Evolutionary conservation across 768 basidiomycete species (phyloP).

Genomic region (Epithele typhae): DNA sequence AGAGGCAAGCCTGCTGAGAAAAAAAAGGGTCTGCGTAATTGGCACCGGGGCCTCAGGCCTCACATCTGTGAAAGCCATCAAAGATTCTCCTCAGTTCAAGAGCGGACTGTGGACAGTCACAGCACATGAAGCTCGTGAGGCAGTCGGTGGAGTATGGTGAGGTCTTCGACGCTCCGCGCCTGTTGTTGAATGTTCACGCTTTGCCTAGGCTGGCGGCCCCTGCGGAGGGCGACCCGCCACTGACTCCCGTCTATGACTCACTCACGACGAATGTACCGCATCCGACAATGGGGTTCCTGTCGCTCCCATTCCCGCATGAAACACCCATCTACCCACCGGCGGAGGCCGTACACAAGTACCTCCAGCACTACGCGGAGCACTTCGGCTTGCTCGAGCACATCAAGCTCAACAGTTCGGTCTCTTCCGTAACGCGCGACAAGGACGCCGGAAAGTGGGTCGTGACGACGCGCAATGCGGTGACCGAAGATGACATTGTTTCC

Average conservation of each 20-base stretch:
- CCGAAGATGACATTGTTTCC: conserved; percentile 24
- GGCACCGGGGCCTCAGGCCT: conserved; percentile 81
- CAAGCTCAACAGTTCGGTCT: conserved; percentile 55
- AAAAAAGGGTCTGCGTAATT: conserved; percentile 58
- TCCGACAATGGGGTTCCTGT: conserved; percentile 66
- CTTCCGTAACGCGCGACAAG: conserved; percentile 36
- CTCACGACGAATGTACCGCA: conserved; percentile 80
- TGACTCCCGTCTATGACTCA: conserved; percentile 73
- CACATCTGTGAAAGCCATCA: conserved; percentile 59
- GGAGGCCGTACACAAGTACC: conserved; percentile 58
- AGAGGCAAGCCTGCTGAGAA: too few species aligned
- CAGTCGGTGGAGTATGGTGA: conserved; percentile 77
- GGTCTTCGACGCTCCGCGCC: too few species aligned
- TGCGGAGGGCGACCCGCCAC: conserved; percentile 46
- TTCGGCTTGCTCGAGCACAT: conserved; percentile 63
- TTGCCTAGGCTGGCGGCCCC: conserved; percentile 48
- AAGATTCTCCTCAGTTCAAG: conserved; percentile 54
- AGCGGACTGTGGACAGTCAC: conserved; percentile 57
- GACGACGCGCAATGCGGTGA: conserved; percentile 5
- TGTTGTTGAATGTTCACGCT: too few species aligned
- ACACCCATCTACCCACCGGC: conserved; percentile 70
- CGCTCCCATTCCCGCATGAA: conserved; percentile 62
- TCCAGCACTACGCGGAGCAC: conserved; percentile 58
- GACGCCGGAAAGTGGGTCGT: conserved; percentile 43
- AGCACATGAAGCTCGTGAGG: conserved; percentile 60